Conservation (phyloP, 2,329 filamentous ascomycete genomes). For the Claviceps quebecensis region DNA sequence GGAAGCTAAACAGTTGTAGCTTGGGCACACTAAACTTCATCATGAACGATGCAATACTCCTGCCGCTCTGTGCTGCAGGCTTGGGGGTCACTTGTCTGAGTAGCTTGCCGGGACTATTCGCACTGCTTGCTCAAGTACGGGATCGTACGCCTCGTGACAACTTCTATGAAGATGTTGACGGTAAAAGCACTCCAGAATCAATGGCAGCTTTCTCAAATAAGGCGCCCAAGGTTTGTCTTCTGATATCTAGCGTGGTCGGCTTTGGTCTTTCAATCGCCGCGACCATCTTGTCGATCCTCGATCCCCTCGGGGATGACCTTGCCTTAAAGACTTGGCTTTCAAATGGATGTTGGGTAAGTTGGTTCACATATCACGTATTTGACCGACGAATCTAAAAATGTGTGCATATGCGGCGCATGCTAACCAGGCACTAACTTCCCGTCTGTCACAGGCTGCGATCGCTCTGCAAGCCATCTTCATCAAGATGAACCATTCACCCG, state of each 20-base stretch:
- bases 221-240: constrained; percentile 39
- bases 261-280: constrained; percentile 41
- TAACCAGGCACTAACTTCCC: neutral
- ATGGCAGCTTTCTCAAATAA: constrained; percentile 47
- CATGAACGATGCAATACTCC: constrained; percentile 6
- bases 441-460: constrained; percentile 29
- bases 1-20: neutral
- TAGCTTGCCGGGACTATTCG: constrained; percentile 23
- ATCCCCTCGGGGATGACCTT: constrained; percentile 20
- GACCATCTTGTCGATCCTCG: constrained; percentile 36
- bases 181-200: constrained; percentile 50
- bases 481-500: constrained; percentile 33
- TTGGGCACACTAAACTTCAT: neutral
- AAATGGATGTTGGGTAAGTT: constrained; percentile 48
- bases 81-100: constrained; percentile 22
- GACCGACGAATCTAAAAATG: neutral
- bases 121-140: constrained; percentile 21
- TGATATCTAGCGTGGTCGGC: constrained; percentile 39
- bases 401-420: neutral
- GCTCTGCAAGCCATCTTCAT: constrained; percentile 37
- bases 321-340: constrained; percentile 46
- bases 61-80: constrained; percentile 18
- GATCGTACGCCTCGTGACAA: constrained; percentile 25
- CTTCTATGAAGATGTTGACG: constrained; percentile 56
- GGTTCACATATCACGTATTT: neutral